Evolutionary conservation across 768 basidiomycete genomes (phyloP).

Genomic region (Clathrus columnatus): DNA sequence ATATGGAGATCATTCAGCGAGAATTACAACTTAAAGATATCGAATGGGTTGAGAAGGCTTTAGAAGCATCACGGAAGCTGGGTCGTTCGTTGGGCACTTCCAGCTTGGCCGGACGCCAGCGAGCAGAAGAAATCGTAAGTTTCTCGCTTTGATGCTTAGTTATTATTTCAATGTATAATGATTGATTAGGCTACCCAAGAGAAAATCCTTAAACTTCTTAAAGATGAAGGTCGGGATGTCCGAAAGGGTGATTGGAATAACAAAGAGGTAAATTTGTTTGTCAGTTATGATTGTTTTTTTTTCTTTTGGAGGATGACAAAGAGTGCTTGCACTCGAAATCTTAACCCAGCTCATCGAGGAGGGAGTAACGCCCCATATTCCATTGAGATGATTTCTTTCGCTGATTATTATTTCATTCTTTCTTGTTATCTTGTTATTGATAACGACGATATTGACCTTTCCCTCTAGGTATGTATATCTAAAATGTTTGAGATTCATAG

Average conservation of each 20-base stretch:
- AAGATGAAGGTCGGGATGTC: slow-evolving; percentile 77
- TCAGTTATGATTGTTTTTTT: background rate
- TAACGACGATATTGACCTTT: background rate
- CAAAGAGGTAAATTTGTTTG: slow-evolving; percentile 71
- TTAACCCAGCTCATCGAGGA: slow-evolving; percentile 94
- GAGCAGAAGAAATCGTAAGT: slow-evolving; percentile 89
- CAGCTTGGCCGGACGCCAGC: slow-evolving; percentile 87
- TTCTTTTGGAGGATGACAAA: slow-evolving; percentile 55
- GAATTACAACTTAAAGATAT: slow-evolving; percentile 95
- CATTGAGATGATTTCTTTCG: slow-evolving; percentile 47
- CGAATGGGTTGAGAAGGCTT: slow-evolving; percentile 93
- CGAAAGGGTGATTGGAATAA: slow-evolving; percentile 91
- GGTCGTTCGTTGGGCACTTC: slow-evolving; percentile 63
- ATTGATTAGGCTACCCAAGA: slow-evolving; percentile 64
- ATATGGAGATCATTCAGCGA: slow-evolving; percentile 95
- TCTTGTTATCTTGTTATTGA: background rate
- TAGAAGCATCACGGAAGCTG: slow-evolving; percentile 69
- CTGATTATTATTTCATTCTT: background rate
- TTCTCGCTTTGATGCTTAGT: background rate
- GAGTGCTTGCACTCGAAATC: slow-evolving; percentile 58
- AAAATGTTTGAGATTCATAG: background rate
- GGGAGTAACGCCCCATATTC: slow-evolving; percentile 80
- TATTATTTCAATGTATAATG: slow-evolving; percentile 11
- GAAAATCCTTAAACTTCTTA: slow-evolving; percentile 72
- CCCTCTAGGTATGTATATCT: slow-evolving; percentile 1